Conservation (phyloP, 2,329 filamentous ascomycete genomes). For the Xylaria sp. region DNA sequence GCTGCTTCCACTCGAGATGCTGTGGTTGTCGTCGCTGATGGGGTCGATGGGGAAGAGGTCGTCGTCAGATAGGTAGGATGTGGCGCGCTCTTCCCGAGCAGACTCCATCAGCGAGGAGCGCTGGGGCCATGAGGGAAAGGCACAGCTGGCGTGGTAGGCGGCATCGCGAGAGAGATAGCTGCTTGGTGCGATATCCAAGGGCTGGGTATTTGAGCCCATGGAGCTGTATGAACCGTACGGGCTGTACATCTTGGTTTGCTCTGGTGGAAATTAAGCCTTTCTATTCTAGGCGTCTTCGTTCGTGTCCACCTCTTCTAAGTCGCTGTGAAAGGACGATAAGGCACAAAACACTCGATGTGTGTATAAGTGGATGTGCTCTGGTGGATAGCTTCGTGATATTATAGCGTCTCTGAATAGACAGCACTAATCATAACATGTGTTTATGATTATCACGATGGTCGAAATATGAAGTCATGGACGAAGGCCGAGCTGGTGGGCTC, state of each 20-base stretch:
- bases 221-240: conserved; percentile 54
- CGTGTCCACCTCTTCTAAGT: conserved; percentile 24
- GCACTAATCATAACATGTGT: conserved; percentile 31
- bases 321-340: conserved; percentile 8
- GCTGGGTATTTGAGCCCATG: conserved; percentile 50
- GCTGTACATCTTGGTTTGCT: conserved; percentile 46
- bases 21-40: conserved; percentile 63
- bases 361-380: conserved; percentile 17
- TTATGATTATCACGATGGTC: conserved; percentile 40
- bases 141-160: conserved; percentile 52
- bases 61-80: conserved; percentile 71
- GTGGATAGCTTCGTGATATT: conserved; percentile 35
- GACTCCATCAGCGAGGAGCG: conserved; percentile 51
- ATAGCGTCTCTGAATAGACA: conserved; percentile 16
- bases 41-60: conserved; percentile 67
- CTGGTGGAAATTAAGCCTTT: conserved; percentile 1
- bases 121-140: conserved; percentile 58
- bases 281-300: conserved; percentile 21
- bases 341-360: conserved; percentile 11
- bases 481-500: conserved; percentile 41
- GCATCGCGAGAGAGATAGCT: conserved; percentile 48
- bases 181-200: conserved; percentile 50
- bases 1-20: conserved; percentile 57
- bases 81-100: conserved; percentile 55
- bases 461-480: conserved; percentile 44